Evolutionary conservation across 2,329 filamentous ascomycete species (phyloP).

Genomic region (Trichoderma sp.): DNA sequence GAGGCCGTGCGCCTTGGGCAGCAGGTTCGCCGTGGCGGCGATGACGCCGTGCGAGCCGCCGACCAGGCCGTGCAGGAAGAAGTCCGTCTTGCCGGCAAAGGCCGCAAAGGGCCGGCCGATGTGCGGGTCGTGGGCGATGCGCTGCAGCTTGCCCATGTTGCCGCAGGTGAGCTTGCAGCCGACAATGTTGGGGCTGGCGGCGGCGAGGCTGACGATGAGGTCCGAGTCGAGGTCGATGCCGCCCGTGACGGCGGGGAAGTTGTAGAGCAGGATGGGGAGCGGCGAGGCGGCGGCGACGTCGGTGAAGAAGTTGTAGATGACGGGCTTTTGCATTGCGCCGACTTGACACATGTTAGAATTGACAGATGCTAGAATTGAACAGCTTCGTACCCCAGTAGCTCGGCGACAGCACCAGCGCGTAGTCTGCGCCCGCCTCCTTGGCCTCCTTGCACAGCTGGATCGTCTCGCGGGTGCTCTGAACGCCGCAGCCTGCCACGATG

Average conservation of each 20-base stretch:
- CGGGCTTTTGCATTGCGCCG: conserved; percentile 35
- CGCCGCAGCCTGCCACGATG: conserved; percentile 76
- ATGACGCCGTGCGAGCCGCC: conserved; percentile 48
- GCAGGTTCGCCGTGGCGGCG: conserved; percentile 47
- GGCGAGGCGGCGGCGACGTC: conserved; percentile 63
- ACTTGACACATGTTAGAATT: background rate
- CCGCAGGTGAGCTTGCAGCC: conserved; percentile 69
- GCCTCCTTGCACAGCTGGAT: conserved; percentile 73
- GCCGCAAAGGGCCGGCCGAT: conserved; percentile 38
- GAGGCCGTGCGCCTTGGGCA: conserved; percentile 43
- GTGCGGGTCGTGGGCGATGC: conserved; percentile 50
- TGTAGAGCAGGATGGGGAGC: conserved; percentile 67
- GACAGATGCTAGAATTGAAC: no score
- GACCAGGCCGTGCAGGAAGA: conserved; percentile 47
- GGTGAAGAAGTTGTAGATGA: conserved; percentile 52
- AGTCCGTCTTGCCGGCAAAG: conserved; percentile 48
- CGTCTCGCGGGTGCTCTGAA: conserved; percentile 75
- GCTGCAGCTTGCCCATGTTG: conserved; percentile 65
- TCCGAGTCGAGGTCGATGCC: conserved; percentile 67
- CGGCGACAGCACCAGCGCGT: conserved; percentile 75
- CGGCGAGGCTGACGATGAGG: conserved; percentile 56
- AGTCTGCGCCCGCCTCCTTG: conserved; percentile 71
- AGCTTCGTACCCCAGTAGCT: conserved; percentile 67
- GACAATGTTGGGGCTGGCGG: conserved; percentile 59
- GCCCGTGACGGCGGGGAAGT: conserved; percentile 64